Conservation (phyloP, 495 filamentous ascomycete genomes). For the Schizothecium vesticola region DNA sequence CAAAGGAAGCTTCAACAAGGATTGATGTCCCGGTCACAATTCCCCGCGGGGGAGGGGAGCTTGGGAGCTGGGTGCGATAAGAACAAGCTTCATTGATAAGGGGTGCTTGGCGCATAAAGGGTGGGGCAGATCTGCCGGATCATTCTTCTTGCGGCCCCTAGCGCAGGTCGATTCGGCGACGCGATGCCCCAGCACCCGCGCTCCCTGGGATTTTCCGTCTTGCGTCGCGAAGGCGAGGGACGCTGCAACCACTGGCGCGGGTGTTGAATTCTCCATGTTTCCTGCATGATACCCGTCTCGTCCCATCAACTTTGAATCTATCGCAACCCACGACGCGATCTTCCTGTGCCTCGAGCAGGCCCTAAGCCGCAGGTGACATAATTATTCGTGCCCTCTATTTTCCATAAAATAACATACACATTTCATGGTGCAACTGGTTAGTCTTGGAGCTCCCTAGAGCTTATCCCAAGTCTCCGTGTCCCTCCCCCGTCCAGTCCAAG, state of each 20-base stretch:
- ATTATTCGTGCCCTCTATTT: background rate
- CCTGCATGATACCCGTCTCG: background rate
- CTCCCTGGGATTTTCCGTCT: constrained; percentile 26
- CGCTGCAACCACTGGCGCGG: constrained; percentile 8
- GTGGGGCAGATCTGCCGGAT: constrained; percentile 7
- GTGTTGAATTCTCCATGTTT: background rate
- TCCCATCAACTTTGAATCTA: background rate
- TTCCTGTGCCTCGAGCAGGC: background rate
- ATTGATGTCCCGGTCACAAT: background rate
- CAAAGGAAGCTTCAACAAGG: background rate
- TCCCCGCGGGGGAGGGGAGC: background rate
- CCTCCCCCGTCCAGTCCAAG: background rate
- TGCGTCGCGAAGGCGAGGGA: constrained; percentile 11
- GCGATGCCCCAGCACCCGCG: constrained; percentile 23
- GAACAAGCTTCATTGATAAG: constrained; percentile 2
- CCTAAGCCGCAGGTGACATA: background rate
- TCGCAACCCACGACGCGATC: background rate
- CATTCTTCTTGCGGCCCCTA: constrained; percentile 24
- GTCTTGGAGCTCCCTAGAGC: background rate
- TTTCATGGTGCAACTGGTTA: constrained; percentile 4
- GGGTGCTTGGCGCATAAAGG: background rate
- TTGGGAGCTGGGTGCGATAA: background rate
- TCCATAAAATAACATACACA: background rate
- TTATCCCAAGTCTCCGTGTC: background rate
- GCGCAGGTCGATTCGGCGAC: constrained; percentile 29